A percentile compares a stretch with the other conserved stretches of the same genome.
phyloP scores from a whole-genome alignment of 352 stramenopile species.

The Blastocystis sp. region DNA sequence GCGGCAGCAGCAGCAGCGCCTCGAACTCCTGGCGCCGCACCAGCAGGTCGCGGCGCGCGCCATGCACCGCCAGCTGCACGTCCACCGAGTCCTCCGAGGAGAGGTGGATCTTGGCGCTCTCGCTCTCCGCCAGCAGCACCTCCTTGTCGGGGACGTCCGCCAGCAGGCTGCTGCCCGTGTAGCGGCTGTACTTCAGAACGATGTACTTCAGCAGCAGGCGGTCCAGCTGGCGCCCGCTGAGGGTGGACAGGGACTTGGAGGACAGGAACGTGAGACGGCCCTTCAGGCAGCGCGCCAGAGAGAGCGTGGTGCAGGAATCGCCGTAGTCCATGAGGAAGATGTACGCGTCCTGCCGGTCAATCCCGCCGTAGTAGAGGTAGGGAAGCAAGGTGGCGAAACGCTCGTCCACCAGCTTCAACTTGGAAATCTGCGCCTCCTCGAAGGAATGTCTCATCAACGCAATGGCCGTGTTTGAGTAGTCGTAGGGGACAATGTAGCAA shows the following conservation, averaged over 20 bases:
- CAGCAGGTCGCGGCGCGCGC: background rate
- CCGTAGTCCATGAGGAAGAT: conserved; percentile 47
- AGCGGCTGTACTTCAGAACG: conserved; percentile 15
- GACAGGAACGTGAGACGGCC: background rate
- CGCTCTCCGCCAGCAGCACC: conserved; percentile 11
- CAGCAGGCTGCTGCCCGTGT: background rate
- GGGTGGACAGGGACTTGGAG: background rate
- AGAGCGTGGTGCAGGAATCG: background rate
- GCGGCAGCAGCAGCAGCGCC: conserved; percentile 29
- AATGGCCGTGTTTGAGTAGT: background rate
- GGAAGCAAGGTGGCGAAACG: conserved; percentile 28
- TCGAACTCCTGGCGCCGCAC: conserved; percentile 35
- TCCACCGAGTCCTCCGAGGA: background rate
- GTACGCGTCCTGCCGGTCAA: conserved; percentile 18
- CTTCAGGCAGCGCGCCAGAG: conserved; percentile 33
- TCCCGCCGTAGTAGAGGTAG: conserved; percentile 50
- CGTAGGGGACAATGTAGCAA: conserved; percentile 28
- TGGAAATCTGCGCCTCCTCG: conserved; percentile 21
- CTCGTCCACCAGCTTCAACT: conserved; percentile 28
- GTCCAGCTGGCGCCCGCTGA: background rate
- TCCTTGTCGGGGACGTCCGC: background rate
- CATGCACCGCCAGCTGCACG: background rate
- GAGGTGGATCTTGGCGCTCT: conserved; percentile 6
- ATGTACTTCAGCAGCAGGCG: conserved; percentile 30
- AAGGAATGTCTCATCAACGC: background rate